Conservation (phyloP, 2,329 filamentous ascomycete genomes). For the Ilyonectria sp. region DNA sequence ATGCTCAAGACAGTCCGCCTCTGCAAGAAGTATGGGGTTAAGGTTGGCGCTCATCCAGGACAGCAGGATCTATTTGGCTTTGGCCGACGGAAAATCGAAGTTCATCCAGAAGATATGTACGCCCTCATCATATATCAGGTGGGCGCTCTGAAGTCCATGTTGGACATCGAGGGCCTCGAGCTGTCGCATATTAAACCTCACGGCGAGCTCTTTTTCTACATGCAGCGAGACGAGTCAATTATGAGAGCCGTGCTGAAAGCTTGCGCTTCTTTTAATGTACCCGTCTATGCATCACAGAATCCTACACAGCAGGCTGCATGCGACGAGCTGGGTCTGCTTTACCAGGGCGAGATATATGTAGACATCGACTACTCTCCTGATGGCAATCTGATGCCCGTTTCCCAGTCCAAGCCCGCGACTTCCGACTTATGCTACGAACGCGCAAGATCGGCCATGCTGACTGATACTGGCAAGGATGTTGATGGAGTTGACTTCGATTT, state of each 20-base stretch:
- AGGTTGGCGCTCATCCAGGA: conserved; percentile 74
- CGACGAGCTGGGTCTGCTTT: conserved; percentile 6
- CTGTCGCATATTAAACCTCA: conserved; percentile 76
- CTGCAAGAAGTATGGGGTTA: conserved; percentile 71
- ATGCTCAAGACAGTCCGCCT: conserved; percentile 73
- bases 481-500: conserved; percentile 9
- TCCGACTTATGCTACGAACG: conserved; percentile 31
- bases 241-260: conserved; percentile 50
- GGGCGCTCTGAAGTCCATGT: conserved; percentile 72
- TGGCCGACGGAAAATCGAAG: conserved; percentile 73
- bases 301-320: conserved; percentile 12
- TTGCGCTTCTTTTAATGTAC: conserved; percentile 46
- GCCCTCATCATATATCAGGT: conserved; percentile 75
- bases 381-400: conserved; percentile 28
- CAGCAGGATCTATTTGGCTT: conserved; percentile 77
- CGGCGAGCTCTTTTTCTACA: conserved; percentile 67
- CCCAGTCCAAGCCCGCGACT: conserved; percentile 27
- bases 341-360: conserved; percentile 14
- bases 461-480: conserved; percentile 10
- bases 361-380: conserved; percentile 20
- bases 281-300: conserved; percentile 46
- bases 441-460: conserved; percentile 9
- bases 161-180: conserved; percentile 68
- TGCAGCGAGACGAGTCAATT: conserved; percentile 47
- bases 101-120: conserved; percentile 69